Percentiles rank a stretch among this genome's conserved stretches.
These are phyloP conservation scores for Rhodomyrtus psidioides DNA, from an alignment of 441 rosid species.

Conservation along the genomic window DNA sequence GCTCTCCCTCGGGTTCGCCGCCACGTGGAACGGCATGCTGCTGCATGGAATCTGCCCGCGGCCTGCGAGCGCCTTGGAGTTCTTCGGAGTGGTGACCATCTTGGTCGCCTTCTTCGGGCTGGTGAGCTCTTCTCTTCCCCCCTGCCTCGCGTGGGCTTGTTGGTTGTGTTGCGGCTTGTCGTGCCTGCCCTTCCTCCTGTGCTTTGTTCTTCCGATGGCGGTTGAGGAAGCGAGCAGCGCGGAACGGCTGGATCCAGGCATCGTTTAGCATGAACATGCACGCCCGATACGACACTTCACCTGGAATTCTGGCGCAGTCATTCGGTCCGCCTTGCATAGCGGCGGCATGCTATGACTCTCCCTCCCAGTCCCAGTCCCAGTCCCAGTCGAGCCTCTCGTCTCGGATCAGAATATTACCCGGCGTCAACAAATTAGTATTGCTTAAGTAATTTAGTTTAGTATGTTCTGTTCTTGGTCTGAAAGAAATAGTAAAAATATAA, in stretches of 20 bases:
- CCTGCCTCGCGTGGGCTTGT: accelerated
- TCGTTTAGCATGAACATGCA: neutral
- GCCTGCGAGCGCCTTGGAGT: neutral
- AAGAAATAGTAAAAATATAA: too few relatives aligned
- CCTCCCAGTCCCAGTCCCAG: neutral
- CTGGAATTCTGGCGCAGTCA: neutral
- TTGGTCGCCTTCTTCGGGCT: neutral
- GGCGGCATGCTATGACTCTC: too few relatives aligned
- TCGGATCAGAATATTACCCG: too few relatives aligned
- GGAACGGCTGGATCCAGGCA: neutral
- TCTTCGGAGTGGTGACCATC: neutral
- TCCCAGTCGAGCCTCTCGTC: neutral
- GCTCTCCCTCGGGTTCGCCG: neutral
- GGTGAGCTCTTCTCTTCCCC: neutral
- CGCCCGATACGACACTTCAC: neutral
- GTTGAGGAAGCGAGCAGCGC: neutral
- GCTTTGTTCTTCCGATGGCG: neutral
- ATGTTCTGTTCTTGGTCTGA: too few relatives aligned
- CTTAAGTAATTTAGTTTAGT: neutral
- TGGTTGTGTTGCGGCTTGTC: neutral
- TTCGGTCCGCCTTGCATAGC: neutral
- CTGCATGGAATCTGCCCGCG: neutral
- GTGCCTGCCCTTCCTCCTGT: neutral
- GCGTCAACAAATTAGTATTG: too few relatives aligned
- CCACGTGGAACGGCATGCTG: neutral